Conservation (phyloP, 2,329 filamentous ascomycete species). For the Geosmithia flava region DNA sequence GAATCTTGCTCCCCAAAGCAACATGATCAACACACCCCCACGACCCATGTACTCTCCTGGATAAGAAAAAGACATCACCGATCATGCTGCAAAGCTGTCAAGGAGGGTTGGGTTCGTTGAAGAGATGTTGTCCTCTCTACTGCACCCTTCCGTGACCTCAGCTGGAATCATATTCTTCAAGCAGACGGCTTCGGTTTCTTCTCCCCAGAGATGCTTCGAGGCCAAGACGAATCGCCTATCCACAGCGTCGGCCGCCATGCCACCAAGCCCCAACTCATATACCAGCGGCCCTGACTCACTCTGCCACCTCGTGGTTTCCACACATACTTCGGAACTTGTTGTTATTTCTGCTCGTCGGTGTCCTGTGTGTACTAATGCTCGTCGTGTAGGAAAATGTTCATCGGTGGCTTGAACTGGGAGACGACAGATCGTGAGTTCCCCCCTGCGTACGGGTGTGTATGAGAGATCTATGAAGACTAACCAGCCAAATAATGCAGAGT, state of each 20-base stretch:
- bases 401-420: constrained; percentile 97
- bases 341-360: not conserved
- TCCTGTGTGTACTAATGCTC: not conserved
- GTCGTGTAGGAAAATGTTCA: constrained; percentile 87
- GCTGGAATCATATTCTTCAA: not conserved
- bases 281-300: not conserved
- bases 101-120: not conserved
- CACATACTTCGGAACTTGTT: not conserved
- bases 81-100: not conserved
- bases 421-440: constrained; percentile 87
- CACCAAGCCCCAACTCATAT: not conserved
- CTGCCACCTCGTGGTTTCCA: not conserved
- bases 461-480: too few species aligned
- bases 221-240: not conserved
- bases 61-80: not conserved
- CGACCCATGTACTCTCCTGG: too few species aligned
- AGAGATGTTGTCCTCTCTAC: not conserved
- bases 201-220: not conserved
- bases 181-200: not conserved
- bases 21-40: too few species aligned
- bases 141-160: not conserved
- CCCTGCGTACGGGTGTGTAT: not conserved
- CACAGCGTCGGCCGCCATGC: not conserved
- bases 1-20: too few species aligned
- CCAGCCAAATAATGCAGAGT: constrained; percentile 47